Evolutionary conservation across 495 filamentous ascomycete genomes (phyloP).

Genomic region (Hypoxylon subgilvum): DNA sequence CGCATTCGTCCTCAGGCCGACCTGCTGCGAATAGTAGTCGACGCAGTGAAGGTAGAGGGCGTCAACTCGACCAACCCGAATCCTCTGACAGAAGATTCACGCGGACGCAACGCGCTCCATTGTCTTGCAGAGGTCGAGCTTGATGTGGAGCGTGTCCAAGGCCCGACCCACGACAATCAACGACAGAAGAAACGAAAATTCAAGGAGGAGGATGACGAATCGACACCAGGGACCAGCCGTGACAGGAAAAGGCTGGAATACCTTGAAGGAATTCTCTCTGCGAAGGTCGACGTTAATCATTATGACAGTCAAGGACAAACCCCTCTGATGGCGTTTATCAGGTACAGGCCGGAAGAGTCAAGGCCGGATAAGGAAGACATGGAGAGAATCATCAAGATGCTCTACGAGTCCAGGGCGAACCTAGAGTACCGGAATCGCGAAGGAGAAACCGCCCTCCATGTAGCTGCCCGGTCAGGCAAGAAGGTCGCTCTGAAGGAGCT

Average conservation of each 20-base stretch:
- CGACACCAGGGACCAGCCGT: background rate
- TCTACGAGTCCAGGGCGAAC: conserved; percentile 42
- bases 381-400: conserved; percentile 42
- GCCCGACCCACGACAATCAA: conserved; percentile 6
- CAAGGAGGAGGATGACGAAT: conserved; percentile 31
- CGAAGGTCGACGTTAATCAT: conserved; percentile 49
- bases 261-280: conserved; percentile 44
- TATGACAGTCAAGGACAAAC: conserved; percentile 52
- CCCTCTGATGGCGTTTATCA: conserved; percentile 54
- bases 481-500: conserved; percentile 52
- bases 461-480: conserved; percentile 52
- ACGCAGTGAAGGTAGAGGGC: conserved; percentile 28
- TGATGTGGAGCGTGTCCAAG: conserved; percentile 10
- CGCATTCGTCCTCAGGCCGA: conserved; percentile 36
- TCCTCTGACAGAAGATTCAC: conserved; percentile 45
- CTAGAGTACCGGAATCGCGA: conserved; percentile 51
- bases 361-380: conserved; percentile 46
- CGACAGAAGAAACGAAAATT: conserved; percentile 36
- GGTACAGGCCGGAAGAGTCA: conserved; percentile 47
- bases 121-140: conserved; percentile 54
- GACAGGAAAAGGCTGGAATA: conserved; percentile 36
- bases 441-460: conserved; percentile 55
- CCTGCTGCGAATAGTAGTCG: conserved; percentile 45
- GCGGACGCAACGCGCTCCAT: conserved; percentile 57
- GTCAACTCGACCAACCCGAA: conserved; percentile 39